Percentiles rank a stretch among this genome's conserved stretches.
Evolutionary conservation across 2,329 filamentous ascomycete genomes (phyloP).

Genomic region (Xylariomycetidae sp.): DNA sequence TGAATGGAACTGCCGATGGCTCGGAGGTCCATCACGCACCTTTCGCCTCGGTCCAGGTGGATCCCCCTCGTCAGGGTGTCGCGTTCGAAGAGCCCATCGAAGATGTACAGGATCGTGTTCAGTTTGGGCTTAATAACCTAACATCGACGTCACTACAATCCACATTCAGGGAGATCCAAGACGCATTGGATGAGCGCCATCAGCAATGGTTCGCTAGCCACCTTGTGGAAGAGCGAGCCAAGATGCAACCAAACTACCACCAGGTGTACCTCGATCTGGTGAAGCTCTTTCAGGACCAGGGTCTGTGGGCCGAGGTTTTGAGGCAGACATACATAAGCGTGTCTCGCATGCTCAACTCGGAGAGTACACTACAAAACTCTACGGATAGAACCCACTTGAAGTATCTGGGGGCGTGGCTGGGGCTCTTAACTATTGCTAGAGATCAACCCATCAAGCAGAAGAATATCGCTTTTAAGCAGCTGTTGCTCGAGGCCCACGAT

Average conservation of each 20-base stretch:
- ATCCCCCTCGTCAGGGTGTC: constrained; percentile 58
- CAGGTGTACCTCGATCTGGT: constrained; percentile 87
- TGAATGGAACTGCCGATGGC: constrained; percentile 70
- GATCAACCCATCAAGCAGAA: constrained; percentile 94
- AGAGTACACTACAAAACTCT: constrained; percentile 76
- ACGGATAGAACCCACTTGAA: constrained; percentile 86
- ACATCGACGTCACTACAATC: constrained; percentile 82
- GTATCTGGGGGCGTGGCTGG: constrained; percentile 90
- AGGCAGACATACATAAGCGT: constrained; percentile 89
- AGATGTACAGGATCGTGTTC: constrained; percentile 84
- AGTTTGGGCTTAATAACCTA: constrained; percentile 95
- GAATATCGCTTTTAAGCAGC: constrained; percentile 94
- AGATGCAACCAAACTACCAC: constrained; percentile 96
- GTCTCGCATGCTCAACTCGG: constrained; percentile 82
- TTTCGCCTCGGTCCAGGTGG: constrained; percentile 75
- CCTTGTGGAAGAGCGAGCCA: constrained; percentile 91
- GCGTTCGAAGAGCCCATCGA: constrained; percentile 78
- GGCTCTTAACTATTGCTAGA: constrained; percentile 84
- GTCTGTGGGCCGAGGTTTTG: constrained; percentile 83
- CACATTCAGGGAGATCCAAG: constrained; percentile 77
- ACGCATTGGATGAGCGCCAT: constrained; percentile 73
- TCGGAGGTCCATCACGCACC: constrained; percentile 62
- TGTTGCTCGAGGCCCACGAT: constrained; percentile 89
- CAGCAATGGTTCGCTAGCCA: constrained; percentile 97
- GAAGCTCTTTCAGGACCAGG: constrained; percentile 72